Percentiles rank a stretch among this genome's conserved stretches.
Conservation (phyloP, 164 flowering plant genomes). For the Warburgia ugandensis region DNA sequence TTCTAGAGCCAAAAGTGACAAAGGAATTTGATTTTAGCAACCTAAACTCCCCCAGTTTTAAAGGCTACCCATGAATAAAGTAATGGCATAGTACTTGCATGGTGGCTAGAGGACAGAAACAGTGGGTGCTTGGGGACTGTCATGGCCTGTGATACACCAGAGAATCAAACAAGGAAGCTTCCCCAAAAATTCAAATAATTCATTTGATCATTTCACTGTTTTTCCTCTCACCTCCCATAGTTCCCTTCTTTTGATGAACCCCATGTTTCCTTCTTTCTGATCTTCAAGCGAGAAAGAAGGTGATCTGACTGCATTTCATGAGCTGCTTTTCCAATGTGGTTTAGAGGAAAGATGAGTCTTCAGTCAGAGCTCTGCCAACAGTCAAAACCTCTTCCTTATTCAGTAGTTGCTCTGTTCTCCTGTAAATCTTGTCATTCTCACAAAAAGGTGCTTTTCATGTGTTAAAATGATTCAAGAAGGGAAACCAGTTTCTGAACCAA, state of each 20-base stretch:
- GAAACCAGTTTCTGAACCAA: background rate
- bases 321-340: background rate
- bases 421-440: conserved; percentile 5
- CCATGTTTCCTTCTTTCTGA: too few relatives aligned
- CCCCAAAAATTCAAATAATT: background rate
- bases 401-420: conserved; percentile 2
- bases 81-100: too few relatives aligned
- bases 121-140: too few relatives aligned
- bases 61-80: too few relatives aligned
- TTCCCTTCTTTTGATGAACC: too few relatives aligned
- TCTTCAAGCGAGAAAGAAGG: too few relatives aligned
- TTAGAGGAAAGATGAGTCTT: background rate
- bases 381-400: conserved; percentile 1
- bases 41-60: too few relatives aligned
- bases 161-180: conserved; percentile 1
- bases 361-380: conserved; percentile 1
- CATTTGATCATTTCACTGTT: background rate
- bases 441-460: background rate
- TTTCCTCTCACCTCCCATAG: too few relatives aligned
- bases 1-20: too few relatives aligned
- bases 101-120: too few relatives aligned
- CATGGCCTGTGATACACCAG: background rate
- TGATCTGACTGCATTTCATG: background rate
- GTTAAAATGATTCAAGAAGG: background rate
- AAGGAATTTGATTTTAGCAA: too few relatives aligned